Base-by-base conservation (phyloP, 148 eudicot species). In the Limonium bicolor region DNA sequence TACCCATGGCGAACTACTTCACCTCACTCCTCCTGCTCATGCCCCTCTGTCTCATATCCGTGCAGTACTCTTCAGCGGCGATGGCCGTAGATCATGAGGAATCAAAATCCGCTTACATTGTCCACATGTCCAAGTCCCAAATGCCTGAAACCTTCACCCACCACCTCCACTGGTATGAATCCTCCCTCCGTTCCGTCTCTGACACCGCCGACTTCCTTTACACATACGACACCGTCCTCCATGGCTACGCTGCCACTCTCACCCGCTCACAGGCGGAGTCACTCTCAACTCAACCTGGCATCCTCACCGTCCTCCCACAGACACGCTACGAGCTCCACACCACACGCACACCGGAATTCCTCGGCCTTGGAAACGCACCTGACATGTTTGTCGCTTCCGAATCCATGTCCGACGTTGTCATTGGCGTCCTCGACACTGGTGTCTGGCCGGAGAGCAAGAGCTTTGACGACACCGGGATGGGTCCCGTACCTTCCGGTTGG, bases 381-480 rank as follows among this genome's bases (percentile, higher is more conserved):
- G 57, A 59, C 13, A 13, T 48, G n/a, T 59, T 68, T 32, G 50
- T 62, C 4, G 65, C 53, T 43, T 61, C 72, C 0, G 39, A 18
- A 1, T n/a, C 55, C 9, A 46, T 21, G 2, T 34, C 67, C 23
- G 78, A 76, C 11, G 78, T 76, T 0, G 50, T 76, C 2, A 29
- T 76, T 1, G 83, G 78, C 3, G 72, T 76, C 4, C 48, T 76
- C 11, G 83, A 76, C 54, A 76, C 75, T 18, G 83, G 78, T 1
- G 72, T 64, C 0, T 75, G 82, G 82, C 82, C 82, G 2, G 82
- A 75, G 63, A 70, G 73, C 21, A 70, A 64, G 58, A 72, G 75
- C 41, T 71, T 48, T 36, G 66, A 59, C 17, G 83, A 76, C 39
- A 18, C 53, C 2, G 78, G 75, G 7, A 59, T 76, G 58, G 75